These are phyloP conservation scores for Kalanchoe fedtschenkoi DNA, from an alignment of 164 flowering plant genomes.

Conservation along the genomic window DNA sequence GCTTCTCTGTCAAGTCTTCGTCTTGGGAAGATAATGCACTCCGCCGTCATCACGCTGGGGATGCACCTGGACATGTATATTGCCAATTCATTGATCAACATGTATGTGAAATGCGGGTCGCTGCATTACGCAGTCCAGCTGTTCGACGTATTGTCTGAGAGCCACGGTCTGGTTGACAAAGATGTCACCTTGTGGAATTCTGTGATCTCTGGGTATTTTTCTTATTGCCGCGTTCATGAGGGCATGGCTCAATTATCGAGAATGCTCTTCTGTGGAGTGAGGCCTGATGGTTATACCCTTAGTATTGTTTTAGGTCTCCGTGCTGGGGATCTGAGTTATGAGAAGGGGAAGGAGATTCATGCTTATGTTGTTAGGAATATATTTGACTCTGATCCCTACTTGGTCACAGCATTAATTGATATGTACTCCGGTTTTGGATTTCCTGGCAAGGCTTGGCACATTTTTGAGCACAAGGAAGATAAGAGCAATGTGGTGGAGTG, in stretches of 20 bases:
- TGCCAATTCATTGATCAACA: constrained; percentile 33
- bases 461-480: constrained; percentile 29
- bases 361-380: constrained; percentile 29
- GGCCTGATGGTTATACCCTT: constrained; percentile 46
- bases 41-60: constrained; percentile 27
- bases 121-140: constrained; percentile 30
- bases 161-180: constrained; percentile 10
- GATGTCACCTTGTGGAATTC: constrained; percentile 61
- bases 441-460: constrained; percentile 23
- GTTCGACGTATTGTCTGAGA: constrained; percentile 32
- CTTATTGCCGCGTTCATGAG: constrained; percentile 22
- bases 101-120: constrained; percentile 54
- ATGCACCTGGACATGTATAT: constrained; percentile 39
- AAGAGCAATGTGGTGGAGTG: constrained; percentile 31
- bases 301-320: constrained; percentile 35
- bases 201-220: constrained; percentile 43
- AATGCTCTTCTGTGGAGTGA: constrained; percentile 36
- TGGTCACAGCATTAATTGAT: constrained; percentile 43
- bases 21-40: constrained; percentile 38
- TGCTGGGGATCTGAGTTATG: constrained; percentile 8
- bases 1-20: constrained; percentile 23
- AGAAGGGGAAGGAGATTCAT: constrained; percentile 47
- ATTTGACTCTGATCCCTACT: constrained; percentile 27
- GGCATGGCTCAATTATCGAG: constrained; percentile 31
- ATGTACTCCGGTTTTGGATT: constrained; percentile 33